phyloP scores from a whole-genome alignment of 129 eudicot species.

The Kitagawia praeruptora region DNA sequence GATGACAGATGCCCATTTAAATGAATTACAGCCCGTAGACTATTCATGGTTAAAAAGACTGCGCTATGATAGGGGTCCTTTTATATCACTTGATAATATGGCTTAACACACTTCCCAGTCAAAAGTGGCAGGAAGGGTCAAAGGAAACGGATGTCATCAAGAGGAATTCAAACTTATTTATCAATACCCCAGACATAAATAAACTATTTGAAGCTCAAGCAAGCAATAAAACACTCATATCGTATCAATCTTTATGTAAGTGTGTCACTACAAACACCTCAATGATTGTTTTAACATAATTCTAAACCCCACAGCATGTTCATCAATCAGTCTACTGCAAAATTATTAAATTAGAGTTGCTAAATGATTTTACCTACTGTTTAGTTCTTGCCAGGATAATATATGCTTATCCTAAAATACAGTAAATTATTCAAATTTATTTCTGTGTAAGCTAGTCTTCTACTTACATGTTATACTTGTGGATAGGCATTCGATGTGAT shows the following conservation, averaged over 20 bases:
- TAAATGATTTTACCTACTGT: neutral
- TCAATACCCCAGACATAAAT: neutral
- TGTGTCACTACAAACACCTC: neutral
- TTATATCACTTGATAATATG: neutral
- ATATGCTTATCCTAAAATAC: neutral
- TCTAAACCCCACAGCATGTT: neutral
- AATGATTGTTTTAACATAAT: slow-evolving; percentile 2
- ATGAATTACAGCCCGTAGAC: neutral
- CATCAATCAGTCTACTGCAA: neutral
- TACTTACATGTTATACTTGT: neutral
- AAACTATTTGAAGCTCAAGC: neutral
- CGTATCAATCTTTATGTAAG: neutral
- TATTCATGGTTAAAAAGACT: neutral
- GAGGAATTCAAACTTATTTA: neutral
- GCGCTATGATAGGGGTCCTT: neutral
- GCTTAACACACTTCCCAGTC: neutral
- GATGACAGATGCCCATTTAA: neutral
- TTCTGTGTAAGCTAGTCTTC: neutral
- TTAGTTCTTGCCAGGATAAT: neutral
- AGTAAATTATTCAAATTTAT: neutral
- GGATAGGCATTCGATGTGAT: neutral
- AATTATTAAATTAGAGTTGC: neutral
- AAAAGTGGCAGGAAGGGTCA: neutral
- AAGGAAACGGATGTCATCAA: neutral
- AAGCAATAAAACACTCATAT: neutral